These are phyloP conservation scores for Chrysanthemum lavandulifolium DNA, from an alignment of 129 eudicot genomes.

Conservation along the genomic window DNA sequence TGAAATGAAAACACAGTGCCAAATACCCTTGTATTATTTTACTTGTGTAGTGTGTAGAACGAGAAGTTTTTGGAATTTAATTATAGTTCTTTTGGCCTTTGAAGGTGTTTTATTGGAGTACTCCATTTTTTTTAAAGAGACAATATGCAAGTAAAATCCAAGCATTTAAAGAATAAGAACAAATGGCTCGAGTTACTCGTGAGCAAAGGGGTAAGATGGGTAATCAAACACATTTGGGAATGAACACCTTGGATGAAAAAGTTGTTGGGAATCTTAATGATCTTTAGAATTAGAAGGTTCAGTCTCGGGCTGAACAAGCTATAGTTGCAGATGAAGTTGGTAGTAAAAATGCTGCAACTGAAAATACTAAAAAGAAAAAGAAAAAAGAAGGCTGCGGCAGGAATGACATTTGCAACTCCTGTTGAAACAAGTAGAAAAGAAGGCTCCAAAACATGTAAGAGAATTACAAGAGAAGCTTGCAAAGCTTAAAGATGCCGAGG, in stretches of 20 bases:
- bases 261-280: slow-evolving; percentile 75
- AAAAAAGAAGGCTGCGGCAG: slow-evolving; percentile 39
- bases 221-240: slow-evolving; percentile 61
- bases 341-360: slow-evolving; percentile 57
- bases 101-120: not conserved
- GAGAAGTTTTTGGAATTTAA: not conserved
- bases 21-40: too few species aligned
- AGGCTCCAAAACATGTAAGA: slow-evolving; percentile 69
- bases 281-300: slow-evolving; percentile 45
- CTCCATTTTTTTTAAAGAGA: not conserved
- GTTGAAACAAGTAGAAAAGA: slow-evolving; percentile 55
- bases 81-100: not conserved
- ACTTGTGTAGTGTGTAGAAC: too few species aligned
- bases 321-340: slow-evolving; percentile 33
- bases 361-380: slow-evolving; percentile 61
- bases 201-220: slow-evolving; percentile 64
- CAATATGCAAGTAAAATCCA: not conserved
- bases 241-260: slow-evolving; percentile 67
- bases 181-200: slow-evolving; percentile 30
- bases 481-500: slow-evolving; percentile 46
- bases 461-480: slow-evolving; percentile 82
- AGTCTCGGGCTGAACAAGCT: slow-evolving; percentile 36
- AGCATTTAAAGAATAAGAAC: slow-evolving; percentile 41
- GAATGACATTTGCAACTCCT: slow-evolving; percentile 41
- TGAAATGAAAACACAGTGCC: too few species aligned